These are phyloP conservation scores for Fusarium camptoceras DNA, from an alignment of 2,329 filamentous ascomycete genomes.

Conservation along the genomic window DNA sequence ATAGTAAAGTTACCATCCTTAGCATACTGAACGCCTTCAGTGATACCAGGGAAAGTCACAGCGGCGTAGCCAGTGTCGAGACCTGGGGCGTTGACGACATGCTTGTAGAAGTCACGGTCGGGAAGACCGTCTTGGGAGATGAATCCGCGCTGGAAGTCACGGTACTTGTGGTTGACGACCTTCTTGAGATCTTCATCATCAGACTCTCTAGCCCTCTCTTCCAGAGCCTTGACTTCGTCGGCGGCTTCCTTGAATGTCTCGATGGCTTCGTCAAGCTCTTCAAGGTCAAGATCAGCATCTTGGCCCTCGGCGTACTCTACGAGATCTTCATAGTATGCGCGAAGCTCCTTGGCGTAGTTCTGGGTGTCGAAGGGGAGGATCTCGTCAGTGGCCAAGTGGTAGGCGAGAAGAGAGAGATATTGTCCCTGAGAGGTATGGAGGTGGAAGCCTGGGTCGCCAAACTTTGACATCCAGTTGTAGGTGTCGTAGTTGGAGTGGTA, in stretches of 20 bases:
- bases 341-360: slow-evolving; percentile 56
- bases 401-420: slow-evolving; percentile 55
- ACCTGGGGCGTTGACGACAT: slow-evolving; percentile 61
- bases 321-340: slow-evolving; percentile 54
- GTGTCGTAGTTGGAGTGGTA: slow-evolving; percentile 90
- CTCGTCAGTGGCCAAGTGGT: slow-evolving; percentile 54
- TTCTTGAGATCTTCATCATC: slow-evolving; percentile 49
- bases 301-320: slow-evolving; percentile 49
- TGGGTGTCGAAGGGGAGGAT: slow-evolving; percentile 55
- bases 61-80: slow-evolving; percentile 60
- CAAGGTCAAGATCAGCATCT: slow-evolving; percentile 52
- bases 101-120: slow-evolving; percentile 58
- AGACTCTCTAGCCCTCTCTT: slow-evolving; percentile 46
- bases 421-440: slow-evolving; percentile 69
- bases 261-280: slow-evolving; percentile 54
- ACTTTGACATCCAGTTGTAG: slow-evolving; percentile 85
- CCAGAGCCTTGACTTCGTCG: slow-evolving; percentile 50
- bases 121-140: slow-evolving; percentile 61
- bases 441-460: slow-evolving; percentile 75
- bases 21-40: slow-evolving; percentile 72
- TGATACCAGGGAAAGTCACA: slow-evolving; percentile 67
- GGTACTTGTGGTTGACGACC: slow-evolving; percentile 60
- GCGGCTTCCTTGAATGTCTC: slow-evolving; percentile 51
- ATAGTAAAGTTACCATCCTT: slow-evolving; percentile 42
- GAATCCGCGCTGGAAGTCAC: slow-evolving; percentile 62